Evolutionary conservation across 192 early-diverging fungal species (phyloP), one percentile per base, ranked within the genome.

Genomic region (Coemansia sp.): DNA sequence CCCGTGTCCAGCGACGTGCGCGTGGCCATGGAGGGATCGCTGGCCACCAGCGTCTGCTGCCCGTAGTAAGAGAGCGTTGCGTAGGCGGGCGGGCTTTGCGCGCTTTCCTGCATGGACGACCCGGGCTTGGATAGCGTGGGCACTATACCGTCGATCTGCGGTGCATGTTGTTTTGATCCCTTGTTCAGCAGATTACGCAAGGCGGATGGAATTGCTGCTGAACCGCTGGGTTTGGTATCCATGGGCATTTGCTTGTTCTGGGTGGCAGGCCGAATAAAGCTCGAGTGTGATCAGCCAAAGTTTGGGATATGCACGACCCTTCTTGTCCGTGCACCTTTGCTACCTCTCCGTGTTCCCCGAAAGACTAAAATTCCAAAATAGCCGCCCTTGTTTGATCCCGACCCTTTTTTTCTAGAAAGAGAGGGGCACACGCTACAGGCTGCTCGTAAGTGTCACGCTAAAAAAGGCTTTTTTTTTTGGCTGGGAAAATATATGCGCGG

Each of bases 81-180:
- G 32, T 56, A 42, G 6, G 48, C 61, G 1, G 64, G 65, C 61
- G 53, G 58, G 57, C 57, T 55, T 17, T 63, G 57, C 40, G 47
- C 50, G 50, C 55, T 51, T 20, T 55, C 40, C 42, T 72, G 69
- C 63, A 62, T 63, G 34, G 52, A 61, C 36, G 59, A 58, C 12
- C 40, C 41, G 60, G 65, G 61, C 61, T 74, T 74, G 39, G 64
- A 66, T 44, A 66, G 44, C 42, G 49, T 30, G 34, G 57, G 71
- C 71, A 75, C 71, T 75, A 75, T 75, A 75, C 71, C 66, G 38
- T 58, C 73, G 73, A 76, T 76, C 73, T 61, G 73, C 73, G 73
- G 45, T 65, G 66, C 66, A 65, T 69, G 61, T 53, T 75, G 59
- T 26, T 53, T 56, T 17, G 56, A 45, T 20, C 73, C 66, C 37